A percentile compares a stretch with the other conserved stretches of the same genome.
Evolutionary conservation across 306 rosid genomes (phyloP).

Genomic region (Trifolium subterraneum): DNA sequence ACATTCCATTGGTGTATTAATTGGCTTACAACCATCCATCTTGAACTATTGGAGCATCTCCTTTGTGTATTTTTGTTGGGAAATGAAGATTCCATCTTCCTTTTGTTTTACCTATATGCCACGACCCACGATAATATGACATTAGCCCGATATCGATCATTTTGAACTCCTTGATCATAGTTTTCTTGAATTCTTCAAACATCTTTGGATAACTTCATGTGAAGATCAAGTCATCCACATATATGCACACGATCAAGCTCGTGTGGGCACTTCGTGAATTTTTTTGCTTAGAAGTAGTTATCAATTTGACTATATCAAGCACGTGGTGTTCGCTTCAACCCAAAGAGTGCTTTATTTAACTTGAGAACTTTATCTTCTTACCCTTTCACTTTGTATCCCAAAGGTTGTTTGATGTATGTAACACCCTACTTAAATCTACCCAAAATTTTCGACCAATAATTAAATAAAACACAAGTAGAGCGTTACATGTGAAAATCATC

Average conservation of each 20-base stretch:
- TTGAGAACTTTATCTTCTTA: too few species aligned
- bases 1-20: too few species aligned
- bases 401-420: too few species aligned
- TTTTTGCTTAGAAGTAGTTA: too few species aligned
- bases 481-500: too few species aligned
- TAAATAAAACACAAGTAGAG: too few species aligned
- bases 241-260: background rate
- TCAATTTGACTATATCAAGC: too few species aligned
- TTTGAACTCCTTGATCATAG: background rate
- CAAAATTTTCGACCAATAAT: too few species aligned
- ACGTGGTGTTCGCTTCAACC: background rate
- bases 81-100: background rate
- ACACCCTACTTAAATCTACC: too few species aligned
- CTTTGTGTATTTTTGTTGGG: background rate
- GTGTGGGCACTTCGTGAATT: background rate
- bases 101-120: background rate
- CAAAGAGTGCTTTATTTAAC: too few species aligned
- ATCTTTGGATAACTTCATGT: background rate
- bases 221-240: background rate
- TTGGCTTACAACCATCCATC: background rate
- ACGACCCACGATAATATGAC: background rate
- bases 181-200: background rate
- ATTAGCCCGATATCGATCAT: background rate
- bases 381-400: too few species aligned
- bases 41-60: too few species aligned